Evolutionary conservation across 2,329 filamentous ascomycete genomes (phyloP), one percentile per base, ranked within the genome.

Genomic region (Clarireedia paspali): DNA sequence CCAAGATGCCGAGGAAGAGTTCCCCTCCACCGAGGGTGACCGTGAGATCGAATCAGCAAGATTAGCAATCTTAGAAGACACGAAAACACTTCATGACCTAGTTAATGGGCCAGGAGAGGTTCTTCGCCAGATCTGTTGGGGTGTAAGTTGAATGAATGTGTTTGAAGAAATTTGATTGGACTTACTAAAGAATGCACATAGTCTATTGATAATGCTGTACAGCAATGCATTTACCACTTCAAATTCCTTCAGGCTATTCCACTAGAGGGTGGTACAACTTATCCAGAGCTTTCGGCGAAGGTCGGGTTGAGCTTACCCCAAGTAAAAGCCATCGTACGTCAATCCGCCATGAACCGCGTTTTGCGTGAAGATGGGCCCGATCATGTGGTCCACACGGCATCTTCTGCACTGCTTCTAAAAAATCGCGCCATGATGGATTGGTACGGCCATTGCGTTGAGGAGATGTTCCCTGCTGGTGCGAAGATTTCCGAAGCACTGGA

Each of bases 221-320:
- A 53, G 23, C 51, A 47, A 2, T 34, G 17, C 3, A 53, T 53
- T 15, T 53, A 53, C 20, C 42, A 53, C 51, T 53, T 53, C 20
- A 39, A 53, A 0, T 34, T 53, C 34, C 42, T 46, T 5, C 40
- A 17, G 5, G 51, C 42, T 23, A 47, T 53, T n/a, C 51, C 51
- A 14, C 40, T 53, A 5, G 40, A 53, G 17, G 51, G 40, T 6
- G 30, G 26, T 23, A 34, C 42, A 4, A 36, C 51, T 34, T 53
- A 53, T 36, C 17, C 51, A 5, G 42, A 53, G 20, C 17, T 53
- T 15, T 45, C 51, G 10, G 5, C 15, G 34, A 53, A 47, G 20
- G 30, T 53, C 5, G 42, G 42, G 7, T n/a, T 53, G 40, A 27
- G 42, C 9, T 26, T 34, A 12, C 24, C 24, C 9, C 24, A 53